Conservation (phyloP, 2,329 filamentous ascomycete species). For the Colletotrichum gigasporum region DNA sequence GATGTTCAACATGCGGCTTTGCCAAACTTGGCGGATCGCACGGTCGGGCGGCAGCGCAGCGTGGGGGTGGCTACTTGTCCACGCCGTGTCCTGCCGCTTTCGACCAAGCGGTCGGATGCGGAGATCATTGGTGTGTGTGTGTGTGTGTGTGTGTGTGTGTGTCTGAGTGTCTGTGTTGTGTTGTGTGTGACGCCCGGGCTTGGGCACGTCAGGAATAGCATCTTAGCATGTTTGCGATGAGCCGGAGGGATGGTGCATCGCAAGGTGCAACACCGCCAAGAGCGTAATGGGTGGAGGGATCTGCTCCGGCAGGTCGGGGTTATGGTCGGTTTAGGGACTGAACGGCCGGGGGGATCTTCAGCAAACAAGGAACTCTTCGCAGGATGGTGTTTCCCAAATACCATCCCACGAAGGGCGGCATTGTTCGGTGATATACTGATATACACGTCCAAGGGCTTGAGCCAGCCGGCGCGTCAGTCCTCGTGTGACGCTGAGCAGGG, state of each 20-base stretch:
- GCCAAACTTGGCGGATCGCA: slow-evolving; percentile 15
- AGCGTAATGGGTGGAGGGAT: neutral
- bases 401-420: no score
- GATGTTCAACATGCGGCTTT: slow-evolving; percentile 14
- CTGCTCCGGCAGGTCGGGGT: neutral
- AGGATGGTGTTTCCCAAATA: neutral
- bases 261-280: neutral
- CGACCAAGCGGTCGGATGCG: slow-evolving; percentile 7
- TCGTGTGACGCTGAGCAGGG: no score
- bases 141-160: neutral
- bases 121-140: neutral
- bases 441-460: no score
- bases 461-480: no score
- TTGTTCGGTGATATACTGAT: no score
- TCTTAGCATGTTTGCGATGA: neutral
- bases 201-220: no score
- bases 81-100: neutral
- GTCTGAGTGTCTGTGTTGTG: neutral
- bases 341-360: neutral
- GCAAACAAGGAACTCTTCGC: neutral
- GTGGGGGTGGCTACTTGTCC: slow-evolving; percentile 10
- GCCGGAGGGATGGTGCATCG: neutral
- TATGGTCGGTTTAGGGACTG: neutral
- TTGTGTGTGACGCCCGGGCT: neutral
- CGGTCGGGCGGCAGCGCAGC: slow-evolving; percentile 4